Evolutionary conservation across 768 basidiomycete species (phyloP).

Genomic region (Melanogaster broomeanus): DNA sequence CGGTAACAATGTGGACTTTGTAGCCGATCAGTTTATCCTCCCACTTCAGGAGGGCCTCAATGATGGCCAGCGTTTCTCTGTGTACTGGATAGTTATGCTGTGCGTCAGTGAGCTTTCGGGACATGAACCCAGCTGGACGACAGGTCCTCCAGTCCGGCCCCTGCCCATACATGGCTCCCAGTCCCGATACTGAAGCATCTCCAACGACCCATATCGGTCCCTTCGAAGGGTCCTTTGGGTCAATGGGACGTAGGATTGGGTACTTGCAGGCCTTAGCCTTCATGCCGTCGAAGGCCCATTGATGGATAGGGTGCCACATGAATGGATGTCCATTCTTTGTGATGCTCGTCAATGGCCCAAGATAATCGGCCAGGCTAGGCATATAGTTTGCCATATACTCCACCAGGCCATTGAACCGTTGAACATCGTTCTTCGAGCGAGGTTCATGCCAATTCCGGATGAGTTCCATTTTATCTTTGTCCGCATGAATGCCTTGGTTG

Average conservation of each 20-base stretch:
- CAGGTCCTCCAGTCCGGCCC: constrained; percentile 21
- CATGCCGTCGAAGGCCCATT: too few species aligned
- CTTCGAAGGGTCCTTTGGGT: constrained; percentile 7
- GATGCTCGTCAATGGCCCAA: constrained; percentile 22
- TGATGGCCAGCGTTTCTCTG: too few species aligned
- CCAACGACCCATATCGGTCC: constrained; percentile 34
- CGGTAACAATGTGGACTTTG: too few species aligned
- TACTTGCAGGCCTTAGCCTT: constrained; percentile 14
- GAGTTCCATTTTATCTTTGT: constrained; percentile 34
- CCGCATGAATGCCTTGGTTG: too few species aligned
- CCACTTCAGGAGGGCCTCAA: too few species aligned
- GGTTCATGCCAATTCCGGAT: not conserved
- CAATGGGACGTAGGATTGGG: constrained; percentile 21
- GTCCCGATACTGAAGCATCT: too few species aligned
- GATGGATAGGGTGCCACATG: too few species aligned
- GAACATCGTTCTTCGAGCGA: not conserved
- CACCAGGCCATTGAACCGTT: too few species aligned
- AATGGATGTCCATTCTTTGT: too few species aligned
- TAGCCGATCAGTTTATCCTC: too few species aligned
- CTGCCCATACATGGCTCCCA: too few species aligned
- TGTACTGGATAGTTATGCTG: too few species aligned
- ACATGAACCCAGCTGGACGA: constrained; percentile 31
- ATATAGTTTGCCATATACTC: constrained; percentile 40
- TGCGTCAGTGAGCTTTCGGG: constrained; percentile 25
- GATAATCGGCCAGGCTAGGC: constrained; percentile 36